phyloP scores from a whole-genome alignment of 305 asterid genomes.

The Fraxinus sp. region DNA sequence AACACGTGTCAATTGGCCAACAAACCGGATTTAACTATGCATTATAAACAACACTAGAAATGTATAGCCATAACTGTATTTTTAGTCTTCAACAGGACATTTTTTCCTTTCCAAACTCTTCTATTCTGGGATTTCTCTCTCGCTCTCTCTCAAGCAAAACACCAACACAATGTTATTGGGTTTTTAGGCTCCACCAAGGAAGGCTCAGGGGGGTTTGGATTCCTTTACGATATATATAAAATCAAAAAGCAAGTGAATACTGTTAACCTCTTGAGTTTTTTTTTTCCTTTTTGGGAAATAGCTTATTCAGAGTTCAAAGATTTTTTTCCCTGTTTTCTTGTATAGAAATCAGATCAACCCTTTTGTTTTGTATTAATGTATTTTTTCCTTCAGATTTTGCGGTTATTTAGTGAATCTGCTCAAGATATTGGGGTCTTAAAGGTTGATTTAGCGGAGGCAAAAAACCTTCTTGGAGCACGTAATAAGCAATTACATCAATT shows the following conservation, averaged over 20 bases:
- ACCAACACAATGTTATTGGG: neutral
- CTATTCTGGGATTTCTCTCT: neutral
- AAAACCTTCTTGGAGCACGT: constrained; percentile 82
- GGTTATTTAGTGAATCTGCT: constrained; percentile 94
- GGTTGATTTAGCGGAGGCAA: constrained; percentile 84
- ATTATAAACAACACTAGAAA: neutral
- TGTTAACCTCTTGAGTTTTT: neutral
- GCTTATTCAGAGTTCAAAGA: constrained; percentile 23
- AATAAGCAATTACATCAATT: constrained; percentile 98
- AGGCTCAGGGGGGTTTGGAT: neutral
- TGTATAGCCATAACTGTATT: neutral
- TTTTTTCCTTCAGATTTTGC: constrained; percentile 72
- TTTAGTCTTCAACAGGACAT: neutral
- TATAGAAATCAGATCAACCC: constrained; percentile 18
- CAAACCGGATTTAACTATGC: neutral
- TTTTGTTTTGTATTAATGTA: constrained; percentile 4
- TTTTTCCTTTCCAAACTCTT: neutral
- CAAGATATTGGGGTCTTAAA: constrained; percentile 79
- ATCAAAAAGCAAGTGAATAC: too few species aligned
- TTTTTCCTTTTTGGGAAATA: constrained; percentile 6
- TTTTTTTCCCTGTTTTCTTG: constrained; percentile 6
- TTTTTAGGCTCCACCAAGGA: neutral
- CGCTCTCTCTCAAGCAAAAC: neutral
- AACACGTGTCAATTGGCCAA: neutral
- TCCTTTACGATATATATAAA: neutral